Base-by-base conservation (phyloP, 768 basidiomycete species). In the Tubosaeta brunneosetosa region DNA sequence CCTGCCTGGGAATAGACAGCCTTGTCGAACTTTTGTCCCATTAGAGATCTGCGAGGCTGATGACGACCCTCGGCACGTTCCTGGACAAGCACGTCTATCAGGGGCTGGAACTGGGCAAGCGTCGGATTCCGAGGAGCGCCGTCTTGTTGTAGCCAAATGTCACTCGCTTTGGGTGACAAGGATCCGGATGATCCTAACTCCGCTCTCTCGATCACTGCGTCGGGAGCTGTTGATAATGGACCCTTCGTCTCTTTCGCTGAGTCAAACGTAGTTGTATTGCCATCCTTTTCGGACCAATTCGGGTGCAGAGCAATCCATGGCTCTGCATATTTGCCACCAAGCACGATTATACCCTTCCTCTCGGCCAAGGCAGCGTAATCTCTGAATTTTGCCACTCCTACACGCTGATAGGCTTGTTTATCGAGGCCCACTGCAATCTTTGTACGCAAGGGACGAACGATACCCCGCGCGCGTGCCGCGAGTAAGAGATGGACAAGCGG, bases 1-100 rank as follows among this genome's bases (percentile, higher is more conserved):
- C 77, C 74, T 10, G 74, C 77, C 32, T 61, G 61, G 59, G 62
- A 59, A 49, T 78, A 80, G 2, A 73, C 61, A 2, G 37, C 29
- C 55, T 59, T 47, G 61, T 66, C 29, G 12, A 82, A 55, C 32
- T 63, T 58, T 26, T 61, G 34, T 11, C 70, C 74, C 11, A 82
- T 52, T 1, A 43, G n/a, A 26, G 75, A 75, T 51, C 78, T 73
- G 10, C 71, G 63, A n/a, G 71, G 64, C 16, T 58, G 58, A 14
- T 44, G 17, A 31, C 56, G 44, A 1, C 77, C 77, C 17, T 69
- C 67, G 9, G 54, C 51, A 40, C 65, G 68, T 48, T 71, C 44
- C 13, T 49, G 56, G 38, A 68, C 55, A 14, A 80, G 68, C 31
- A 52, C 32, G 29, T 69, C 51, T 33, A 78, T 66, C 38, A 80